phyloP scores from a whole-genome alignment of 208 protist species.

The Wallacemonas sp. region DNA sequence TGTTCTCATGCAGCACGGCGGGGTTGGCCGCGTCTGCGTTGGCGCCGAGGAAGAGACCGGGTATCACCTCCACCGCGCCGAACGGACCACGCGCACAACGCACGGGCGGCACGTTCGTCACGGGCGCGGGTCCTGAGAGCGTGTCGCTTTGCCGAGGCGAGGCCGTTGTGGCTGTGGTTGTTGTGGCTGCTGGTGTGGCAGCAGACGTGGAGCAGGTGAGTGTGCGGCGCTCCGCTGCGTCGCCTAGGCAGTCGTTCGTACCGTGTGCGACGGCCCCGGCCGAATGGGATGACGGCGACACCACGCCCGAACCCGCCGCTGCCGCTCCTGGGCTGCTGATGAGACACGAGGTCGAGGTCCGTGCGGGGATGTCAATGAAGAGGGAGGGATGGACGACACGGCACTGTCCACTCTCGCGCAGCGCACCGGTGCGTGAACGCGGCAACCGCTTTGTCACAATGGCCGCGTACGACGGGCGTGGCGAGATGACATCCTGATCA shows the following conservation, averaged over 20 bases:
- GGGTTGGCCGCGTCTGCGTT: constrained; percentile 47
- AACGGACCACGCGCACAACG: constrained; percentile 32
- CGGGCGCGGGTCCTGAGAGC: too few species aligned
- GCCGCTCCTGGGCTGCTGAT: not conserved
- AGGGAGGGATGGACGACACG: not conserved
- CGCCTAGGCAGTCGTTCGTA: too few species aligned
- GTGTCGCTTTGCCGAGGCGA: too few species aligned
- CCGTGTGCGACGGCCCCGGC: too few species aligned
- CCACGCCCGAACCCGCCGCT: not conserved
- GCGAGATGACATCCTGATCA: not conserved
- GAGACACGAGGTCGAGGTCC: not conserved
- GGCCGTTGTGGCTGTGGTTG: too few species aligned
- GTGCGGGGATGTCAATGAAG: constrained; percentile 2
- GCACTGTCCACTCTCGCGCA: not conserved
- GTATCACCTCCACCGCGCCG: constrained; percentile 59
- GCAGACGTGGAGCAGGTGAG: too few species aligned
- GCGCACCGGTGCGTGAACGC: not conserved
- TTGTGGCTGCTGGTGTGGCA: too few species aligned
- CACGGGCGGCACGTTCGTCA: too few species aligned
- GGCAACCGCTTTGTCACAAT: constrained; percentile 2
- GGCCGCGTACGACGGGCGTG: not conserved
- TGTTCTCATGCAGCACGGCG: constrained; percentile 31
- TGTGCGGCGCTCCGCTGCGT: too few species aligned
- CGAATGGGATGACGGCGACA: too few species aligned
- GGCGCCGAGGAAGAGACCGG: constrained; percentile 66